Percentiles rank a stretch among this genome's conserved stretches.
These are phyloP conservation scores for Nothomitra cinnamomea DNA, from an alignment of 2,329 filamentous ascomycete species.

Conservation along the genomic window DNA sequence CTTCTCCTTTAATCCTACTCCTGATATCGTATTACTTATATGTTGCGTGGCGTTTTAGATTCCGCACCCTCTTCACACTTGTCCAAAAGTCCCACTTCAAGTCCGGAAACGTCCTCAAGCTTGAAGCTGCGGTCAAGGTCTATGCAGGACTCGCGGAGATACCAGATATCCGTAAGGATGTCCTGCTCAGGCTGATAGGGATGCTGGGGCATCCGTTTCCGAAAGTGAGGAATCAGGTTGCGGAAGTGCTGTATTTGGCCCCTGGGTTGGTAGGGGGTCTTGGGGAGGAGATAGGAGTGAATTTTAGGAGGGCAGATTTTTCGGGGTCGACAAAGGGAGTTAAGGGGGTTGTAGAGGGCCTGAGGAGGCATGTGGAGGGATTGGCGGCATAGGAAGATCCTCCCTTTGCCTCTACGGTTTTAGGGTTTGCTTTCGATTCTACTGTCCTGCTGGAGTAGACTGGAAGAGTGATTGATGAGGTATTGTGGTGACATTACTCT, in stretches of 20 bases:
- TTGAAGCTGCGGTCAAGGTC: conserved; percentile 63
- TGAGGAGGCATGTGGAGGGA: no score
- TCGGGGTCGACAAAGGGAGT: neutral
- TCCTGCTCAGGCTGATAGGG: conserved; percentile 49
- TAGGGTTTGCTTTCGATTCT: no score
- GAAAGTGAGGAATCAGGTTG: conserved; percentile 13
- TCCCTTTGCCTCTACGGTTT: no score
- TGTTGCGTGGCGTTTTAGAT: conserved; percentile 22
- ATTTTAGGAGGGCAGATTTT: neutral
- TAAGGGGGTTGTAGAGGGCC: no score
- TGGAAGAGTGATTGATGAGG: no score
- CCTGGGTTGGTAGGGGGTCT: neutral
- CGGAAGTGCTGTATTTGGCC: neutral
- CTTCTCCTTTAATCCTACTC: no score
- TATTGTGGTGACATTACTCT: no score
- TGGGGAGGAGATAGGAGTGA: neutral
- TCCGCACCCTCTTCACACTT: conserved; percentile 46
- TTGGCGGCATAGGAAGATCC: no score
- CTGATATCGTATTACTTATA: conserved; percentile 1
- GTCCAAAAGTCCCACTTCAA: conserved; percentile 71
- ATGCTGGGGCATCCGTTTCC: conserved; percentile 75
- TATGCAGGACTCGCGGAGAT: conserved; percentile 49
- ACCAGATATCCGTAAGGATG: conserved; percentile 31
- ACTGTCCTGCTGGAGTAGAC: no score
- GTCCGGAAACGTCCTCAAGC: conserved; percentile 62